A percentile compares a stretch with the other conserved stretches of the same genome.
phyloP scores from a whole-genome alignment of 441 rosid genomes.

The Erodium trifolium region DNA sequence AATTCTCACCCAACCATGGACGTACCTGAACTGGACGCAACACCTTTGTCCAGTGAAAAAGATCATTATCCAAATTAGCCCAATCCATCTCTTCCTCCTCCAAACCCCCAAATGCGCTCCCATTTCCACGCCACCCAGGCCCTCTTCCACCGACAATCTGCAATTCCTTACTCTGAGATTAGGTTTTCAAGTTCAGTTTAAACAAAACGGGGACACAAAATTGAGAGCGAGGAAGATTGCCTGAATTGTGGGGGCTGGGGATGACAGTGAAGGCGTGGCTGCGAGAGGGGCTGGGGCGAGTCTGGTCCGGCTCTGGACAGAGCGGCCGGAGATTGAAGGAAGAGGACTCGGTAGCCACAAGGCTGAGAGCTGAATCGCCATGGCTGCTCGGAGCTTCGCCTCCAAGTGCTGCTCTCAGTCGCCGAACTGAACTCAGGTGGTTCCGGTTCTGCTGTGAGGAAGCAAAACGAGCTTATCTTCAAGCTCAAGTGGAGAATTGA shows the following conservation, averaged over 20 bases:
- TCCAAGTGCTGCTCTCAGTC: too few species aligned
- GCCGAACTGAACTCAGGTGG: too few species aligned
- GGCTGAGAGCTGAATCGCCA: constrained; percentile 33
- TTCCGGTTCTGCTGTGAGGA: too few species aligned
- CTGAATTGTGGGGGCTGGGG: constrained; percentile 50
- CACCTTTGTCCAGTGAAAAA: constrained; percentile 56
- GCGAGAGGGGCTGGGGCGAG: constrained; percentile 21
- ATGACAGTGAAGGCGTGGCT: constrained; percentile 36
- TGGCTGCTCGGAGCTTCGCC: constrained; percentile 3
- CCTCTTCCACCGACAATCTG: constrained; percentile 64
- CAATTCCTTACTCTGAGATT: constrained; percentile 3
- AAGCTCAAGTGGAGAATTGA: too few species aligned
- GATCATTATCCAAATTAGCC: constrained; percentile 65
- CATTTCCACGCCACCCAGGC: constrained; percentile 31
- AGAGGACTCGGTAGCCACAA: constrained; percentile 26
- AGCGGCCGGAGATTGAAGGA: constrained; percentile 15
- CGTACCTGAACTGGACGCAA: constrained; percentile 80
- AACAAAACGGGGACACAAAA: not conserved
- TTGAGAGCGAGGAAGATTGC: constrained; percentile 23
- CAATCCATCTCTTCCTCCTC: constrained; percentile 45
- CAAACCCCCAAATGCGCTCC: constrained; percentile 21
- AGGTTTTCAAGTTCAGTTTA: not conserved
- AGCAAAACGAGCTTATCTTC: too few species aligned
- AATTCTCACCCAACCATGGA: not conserved
- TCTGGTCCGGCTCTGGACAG: constrained; percentile 23